These are phyloP conservation scores for Exutisphaerella laricina DNA, from an alignment of 2,329 filamentous ascomycete species.

Conservation along the genomic window DNA sequence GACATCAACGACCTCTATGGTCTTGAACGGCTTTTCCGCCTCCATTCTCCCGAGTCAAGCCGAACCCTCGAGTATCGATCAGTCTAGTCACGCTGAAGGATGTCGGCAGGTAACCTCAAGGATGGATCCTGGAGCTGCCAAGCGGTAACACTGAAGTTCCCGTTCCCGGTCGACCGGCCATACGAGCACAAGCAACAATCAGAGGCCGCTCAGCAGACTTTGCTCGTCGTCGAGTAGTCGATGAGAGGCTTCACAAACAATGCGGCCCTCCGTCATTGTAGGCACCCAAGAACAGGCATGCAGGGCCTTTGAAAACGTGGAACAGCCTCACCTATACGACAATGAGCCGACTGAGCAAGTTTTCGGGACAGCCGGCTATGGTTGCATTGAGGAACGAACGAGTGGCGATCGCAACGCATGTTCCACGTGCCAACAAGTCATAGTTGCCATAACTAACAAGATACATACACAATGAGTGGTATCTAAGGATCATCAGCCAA, in stretches of 20 bases:
- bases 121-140: not conserved
- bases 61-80: not conserved
- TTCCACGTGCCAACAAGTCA: too few species aligned
- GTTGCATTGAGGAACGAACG: too few species aligned
- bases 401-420: too few species aligned
- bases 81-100: not conserved
- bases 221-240: not conserved
- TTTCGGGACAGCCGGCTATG: too few species aligned
- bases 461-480: too few species aligned
- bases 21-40: constrained; percentile 33
- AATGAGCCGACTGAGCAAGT: constrained; percentile 22
- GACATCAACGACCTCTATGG: constrained; percentile 32
- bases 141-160: constrained; percentile 3
- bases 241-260: not conserved
- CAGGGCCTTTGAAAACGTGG: constrained; percentile 14
- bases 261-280: constrained; percentile 17
- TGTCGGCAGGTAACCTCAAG: not conserved
- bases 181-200: not conserved
- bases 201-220: not conserved
- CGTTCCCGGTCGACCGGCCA: constrained; percentile 4
- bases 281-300: constrained; percentile 14
- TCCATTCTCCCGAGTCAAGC: constrained; percentile 18
- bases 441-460: too few species aligned
- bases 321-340: constrained; percentile 16
- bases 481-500: too few species aligned